phyloP scores from a whole-genome alignment of 371 early-diverging fungal genomes.

The Dinochytrium kinnereticum region DNA sequence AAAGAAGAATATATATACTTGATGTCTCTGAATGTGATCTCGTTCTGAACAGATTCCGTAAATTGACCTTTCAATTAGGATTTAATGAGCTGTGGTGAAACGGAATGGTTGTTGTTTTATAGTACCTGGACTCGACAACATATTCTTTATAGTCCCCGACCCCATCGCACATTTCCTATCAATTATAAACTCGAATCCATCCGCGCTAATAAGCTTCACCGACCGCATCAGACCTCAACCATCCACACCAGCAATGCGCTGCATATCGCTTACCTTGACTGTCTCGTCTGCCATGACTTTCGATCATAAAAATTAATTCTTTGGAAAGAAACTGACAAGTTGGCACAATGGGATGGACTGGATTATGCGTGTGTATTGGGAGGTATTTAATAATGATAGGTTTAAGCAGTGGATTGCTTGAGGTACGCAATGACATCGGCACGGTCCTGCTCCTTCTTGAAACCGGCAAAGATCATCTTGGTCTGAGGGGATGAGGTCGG shows the following conservation, averaged over 20 bases:
- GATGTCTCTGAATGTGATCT: constrained; percentile 87
- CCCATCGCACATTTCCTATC: constrained; percentile 88
- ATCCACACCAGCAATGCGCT: neutral
- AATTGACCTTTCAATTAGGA: constrained; percentile 70
- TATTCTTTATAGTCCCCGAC: constrained; percentile 90
- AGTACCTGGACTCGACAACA: constrained; percentile 83
- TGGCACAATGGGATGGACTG: neutral
- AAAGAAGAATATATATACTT: too few relatives aligned
- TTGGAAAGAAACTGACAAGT: constrained; percentile 10
- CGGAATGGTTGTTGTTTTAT: too few relatives aligned
- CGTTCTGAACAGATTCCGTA: constrained; percentile 86
- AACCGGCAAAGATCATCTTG: constrained; percentile 98
- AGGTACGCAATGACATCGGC: constrained; percentile 88
- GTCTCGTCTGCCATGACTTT: neutral
- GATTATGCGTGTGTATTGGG: neutral
- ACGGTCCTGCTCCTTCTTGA: constrained; percentile 83
- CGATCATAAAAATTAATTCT: neutral
- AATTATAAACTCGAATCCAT: constrained; percentile 89
- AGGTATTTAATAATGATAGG: constrained; percentile 1
- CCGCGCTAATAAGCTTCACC: constrained; percentile 82
- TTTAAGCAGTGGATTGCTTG: constrained; percentile 67
- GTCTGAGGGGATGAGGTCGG: constrained; percentile 46
- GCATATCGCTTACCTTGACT: neutral
- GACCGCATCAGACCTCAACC: constrained; percentile 19
- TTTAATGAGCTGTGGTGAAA: neutral